Conservation (phyloP, 2,329 filamentous ascomycete species). For the Blastomyces percursus region DNA sequence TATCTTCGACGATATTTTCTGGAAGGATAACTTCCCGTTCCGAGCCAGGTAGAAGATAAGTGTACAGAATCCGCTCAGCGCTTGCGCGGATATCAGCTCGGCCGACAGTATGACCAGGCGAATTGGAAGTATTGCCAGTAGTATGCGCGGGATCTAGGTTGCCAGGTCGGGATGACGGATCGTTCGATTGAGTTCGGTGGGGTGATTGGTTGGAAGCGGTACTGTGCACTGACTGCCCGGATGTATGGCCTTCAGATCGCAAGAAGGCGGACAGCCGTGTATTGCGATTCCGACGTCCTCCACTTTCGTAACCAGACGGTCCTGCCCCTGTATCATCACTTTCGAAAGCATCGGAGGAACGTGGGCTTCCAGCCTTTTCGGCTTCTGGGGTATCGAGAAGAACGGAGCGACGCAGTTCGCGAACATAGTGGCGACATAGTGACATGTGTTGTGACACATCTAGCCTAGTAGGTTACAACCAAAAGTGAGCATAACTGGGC, state of each 20-base stretch:
- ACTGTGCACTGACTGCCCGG: conserved; percentile 43
- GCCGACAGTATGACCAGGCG: conserved; percentile 71
- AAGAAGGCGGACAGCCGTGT: conserved; percentile 87
- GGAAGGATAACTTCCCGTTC: conserved; percentile 94
- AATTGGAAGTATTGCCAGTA: conserved; percentile 59
- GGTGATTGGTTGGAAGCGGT: conserved; percentile 36
- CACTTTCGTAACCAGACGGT: conserved; percentile 45
- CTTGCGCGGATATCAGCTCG: conserved; percentile 83
- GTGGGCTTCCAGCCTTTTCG: conserved; percentile 66
- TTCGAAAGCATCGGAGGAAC: conserved; percentile 7
- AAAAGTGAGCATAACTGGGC: neutral
- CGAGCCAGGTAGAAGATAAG: conserved; percentile 84
- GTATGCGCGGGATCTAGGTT: conserved; percentile 54
- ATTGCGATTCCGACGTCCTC: conserved; percentile 66
- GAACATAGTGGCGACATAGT: conserved; percentile 87
- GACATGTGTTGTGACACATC: conserved; percentile 99
- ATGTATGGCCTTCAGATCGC: conserved; percentile 45
- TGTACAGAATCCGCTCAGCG: conserved; percentile 98
- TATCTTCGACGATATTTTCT: conserved; percentile 71
- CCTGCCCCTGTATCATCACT: conserved; percentile 31
- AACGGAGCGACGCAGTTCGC: conserved; percentile 84
- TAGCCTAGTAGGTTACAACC: conserved; percentile 53
- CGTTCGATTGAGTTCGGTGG: conserved; percentile 30
- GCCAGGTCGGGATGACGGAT: conserved; percentile 43
- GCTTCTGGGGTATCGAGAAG: conserved; percentile 86